Percentiles rank a stretch among this genome's conserved stretches.
Evolutionary conservation across 2,329 filamentous ascomycete genomes (phyloP).

Genomic region (Emericellopsis atlantica): DNA sequence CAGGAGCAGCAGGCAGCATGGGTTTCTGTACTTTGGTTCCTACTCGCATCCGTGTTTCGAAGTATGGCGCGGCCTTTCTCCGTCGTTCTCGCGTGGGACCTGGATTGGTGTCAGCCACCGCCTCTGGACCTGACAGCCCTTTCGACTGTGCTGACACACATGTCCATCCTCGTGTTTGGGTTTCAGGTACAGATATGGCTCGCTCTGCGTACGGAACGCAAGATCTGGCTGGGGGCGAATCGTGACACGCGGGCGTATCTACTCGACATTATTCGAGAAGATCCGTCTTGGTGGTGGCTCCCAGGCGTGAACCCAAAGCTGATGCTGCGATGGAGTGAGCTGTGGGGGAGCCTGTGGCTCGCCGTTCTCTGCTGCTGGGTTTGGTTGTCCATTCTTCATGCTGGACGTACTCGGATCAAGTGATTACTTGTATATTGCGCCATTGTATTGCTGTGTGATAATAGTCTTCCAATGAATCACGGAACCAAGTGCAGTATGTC

Average conservation of each 20-base stretch:
- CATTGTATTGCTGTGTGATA: too few relatives aligned
- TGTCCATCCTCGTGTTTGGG: slow-evolving; percentile 1
- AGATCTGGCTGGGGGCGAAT: slow-evolving; percentile 18
- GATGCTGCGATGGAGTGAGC: neutral
- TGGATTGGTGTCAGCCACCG: neutral
- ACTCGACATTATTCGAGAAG: slow-evolving; percentile 6
- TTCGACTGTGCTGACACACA: neutral
- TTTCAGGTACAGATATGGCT: slow-evolving; percentile 7
- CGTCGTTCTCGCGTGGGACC: too few relatives aligned
- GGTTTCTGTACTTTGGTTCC: too few relatives aligned
- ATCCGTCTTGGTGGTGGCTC: slow-evolving; percentile 1
- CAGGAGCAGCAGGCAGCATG: too few relatives aligned
- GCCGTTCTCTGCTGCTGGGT: neutral
- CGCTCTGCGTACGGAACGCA: slow-evolving; percentile 8
- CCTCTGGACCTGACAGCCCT: neutral
- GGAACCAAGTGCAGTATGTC: too few relatives aligned
- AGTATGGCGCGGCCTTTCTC: too few relatives aligned
- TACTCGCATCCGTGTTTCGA: neutral
- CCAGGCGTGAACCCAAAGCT: slow-evolving; percentile 2
- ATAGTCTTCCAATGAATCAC: too few relatives aligned
- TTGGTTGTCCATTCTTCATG: neutral
- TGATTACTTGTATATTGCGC: too few relatives aligned
- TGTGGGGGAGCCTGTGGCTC: too few relatives aligned
- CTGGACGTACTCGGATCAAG: too few relatives aligned
- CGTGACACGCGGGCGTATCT: slow-evolving; percentile 15